phyloP scores from a whole-genome alignment of 345 rosid genomes.

The Salix koriyanagi region DNA sequence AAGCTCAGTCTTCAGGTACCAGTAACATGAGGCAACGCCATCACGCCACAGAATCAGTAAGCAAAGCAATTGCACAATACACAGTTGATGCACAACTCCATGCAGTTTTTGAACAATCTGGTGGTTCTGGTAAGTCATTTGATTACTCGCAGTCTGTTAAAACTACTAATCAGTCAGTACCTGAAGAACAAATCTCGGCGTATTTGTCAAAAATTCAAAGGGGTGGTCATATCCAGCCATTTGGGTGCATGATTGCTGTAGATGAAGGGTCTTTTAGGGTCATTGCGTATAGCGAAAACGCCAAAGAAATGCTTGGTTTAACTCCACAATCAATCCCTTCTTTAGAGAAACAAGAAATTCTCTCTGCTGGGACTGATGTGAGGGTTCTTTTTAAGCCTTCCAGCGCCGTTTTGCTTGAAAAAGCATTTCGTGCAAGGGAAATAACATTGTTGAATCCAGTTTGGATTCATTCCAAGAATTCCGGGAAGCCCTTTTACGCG shows the following conservation, averaged over 20 bases:
- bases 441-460: conserved; percentile 83
- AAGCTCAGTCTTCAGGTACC: conserved; percentile 40
- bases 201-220: conserved; percentile 86
- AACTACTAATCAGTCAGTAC: conserved; percentile 56
- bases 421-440: conserved; percentile 82
- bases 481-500: conserved; percentile 84
- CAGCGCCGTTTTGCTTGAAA: conserved; percentile 58
- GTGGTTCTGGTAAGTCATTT: conserved; percentile 81
- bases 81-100: conserved; percentile 89
- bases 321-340: conserved; percentile 78
- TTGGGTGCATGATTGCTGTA: conserved; percentile 85
- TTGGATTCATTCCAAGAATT: conserved; percentile 81
- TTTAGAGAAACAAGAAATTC: conserved; percentile 59
- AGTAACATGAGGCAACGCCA: conserved; percentile 40
- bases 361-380: conserved; percentile 66
- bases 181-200: conserved; percentile 79
- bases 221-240: conserved; percentile 86
- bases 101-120: conserved; percentile 87
- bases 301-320: conserved; percentile 84
- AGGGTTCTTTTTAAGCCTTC: conserved; percentile 61
- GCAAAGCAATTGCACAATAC: conserved; percentile 93
- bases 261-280: conserved; percentile 65
- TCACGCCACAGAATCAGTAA: conserved; percentile 43
- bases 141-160: conserved; percentile 73
- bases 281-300: conserved; percentile 79